Base-by-base conservation (phyloP, 306 rosid species). In the Mucuna pruriens region DNA sequence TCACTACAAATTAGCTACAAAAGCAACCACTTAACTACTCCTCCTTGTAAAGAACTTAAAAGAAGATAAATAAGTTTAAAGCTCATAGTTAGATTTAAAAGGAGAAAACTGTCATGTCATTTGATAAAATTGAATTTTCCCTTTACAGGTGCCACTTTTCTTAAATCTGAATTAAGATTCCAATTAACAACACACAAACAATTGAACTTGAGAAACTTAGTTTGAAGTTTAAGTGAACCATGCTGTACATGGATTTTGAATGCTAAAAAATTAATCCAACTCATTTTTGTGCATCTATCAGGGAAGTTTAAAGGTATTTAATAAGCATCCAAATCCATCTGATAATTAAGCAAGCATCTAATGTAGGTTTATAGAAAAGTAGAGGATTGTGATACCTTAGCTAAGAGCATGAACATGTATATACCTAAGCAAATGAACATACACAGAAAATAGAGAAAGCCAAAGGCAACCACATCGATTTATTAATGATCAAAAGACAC, bases 281-380 rank as follows among this genome's bases (percentile, higher is more conserved):
- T 71, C 26, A 23, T 9, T 25, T 75, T 5, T 23, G 16, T 8
- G 17, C 69, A 6, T 39, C n/a, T 57, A 40, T 25, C 55, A 75
- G 42, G 25, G 20, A 25, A 9, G 25, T 49, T 52, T 36, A 34
- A 73, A 36, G 78, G n/a, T n/a, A 54, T 1, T 39, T 38, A 4
- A 75, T 15, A 40, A 33, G 17, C 9, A 60, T 60, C 57, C 54
- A 60, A 57, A 25, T 25, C 57, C 42, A 39, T 65, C 51, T n/a
- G 85, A 81, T 15, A 42, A 31, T 51, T 58, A 44, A 75, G 46
- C 76, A 52, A 51, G 52, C 54, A 51, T 17, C 54, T 54, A 31
- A 76, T 20, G 63, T 52, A 36, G 26, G 52, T 39, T 68, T 63
- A 25, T 54, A 42, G 52, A 75, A 54, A 75, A 51, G 44, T 22